Percentiles rank a stretch among this genome's conserved stretches.
Conservation (phyloP, 805 yeast species). For the Zygosaccharomyces pseudorouxii region DNA sequence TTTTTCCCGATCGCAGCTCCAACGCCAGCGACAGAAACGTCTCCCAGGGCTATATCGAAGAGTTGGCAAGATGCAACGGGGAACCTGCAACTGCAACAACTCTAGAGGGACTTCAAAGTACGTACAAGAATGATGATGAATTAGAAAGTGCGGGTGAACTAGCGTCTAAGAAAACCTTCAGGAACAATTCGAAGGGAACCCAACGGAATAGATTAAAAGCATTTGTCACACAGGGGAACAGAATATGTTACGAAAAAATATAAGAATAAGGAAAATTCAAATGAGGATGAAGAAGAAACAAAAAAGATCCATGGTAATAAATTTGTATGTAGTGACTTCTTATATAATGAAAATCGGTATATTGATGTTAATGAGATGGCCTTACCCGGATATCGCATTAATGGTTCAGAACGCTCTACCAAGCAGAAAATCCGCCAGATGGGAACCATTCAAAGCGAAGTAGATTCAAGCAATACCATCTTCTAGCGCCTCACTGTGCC, state of each 20-base stretch:
- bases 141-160: neutral
- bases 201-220: slow-evolving; percentile 25
- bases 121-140: neutral
- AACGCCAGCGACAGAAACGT: slow-evolving; percentile 12
- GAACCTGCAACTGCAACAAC: neutral
- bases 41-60: slow-evolving; percentile 24
- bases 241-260: slow-evolving; percentile 27
- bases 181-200: slow-evolving; percentile 10
- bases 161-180: neutral
- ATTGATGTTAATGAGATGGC: neutral
- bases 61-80: slow-evolving; percentile 17
- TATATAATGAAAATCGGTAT: neutral
- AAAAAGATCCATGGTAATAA: neutral
- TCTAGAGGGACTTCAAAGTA: neutral
- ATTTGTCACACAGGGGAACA: slow-evolving; percentile 23
- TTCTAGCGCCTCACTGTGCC: neutral
- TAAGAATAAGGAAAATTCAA: neutral
- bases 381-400: neutral
- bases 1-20: neutral
- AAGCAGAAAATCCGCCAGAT: neutral
- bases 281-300: neutral
- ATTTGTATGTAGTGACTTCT: neutral
- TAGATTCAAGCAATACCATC: neutral
- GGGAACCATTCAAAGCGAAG: neutral
- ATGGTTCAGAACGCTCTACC: neutral